Percentiles rank a stretch among this genome's conserved stretches.
Conservation (phyloP, 2,329 filamentous ascomycete species). For the Incumbomyces delicatus region DNA sequence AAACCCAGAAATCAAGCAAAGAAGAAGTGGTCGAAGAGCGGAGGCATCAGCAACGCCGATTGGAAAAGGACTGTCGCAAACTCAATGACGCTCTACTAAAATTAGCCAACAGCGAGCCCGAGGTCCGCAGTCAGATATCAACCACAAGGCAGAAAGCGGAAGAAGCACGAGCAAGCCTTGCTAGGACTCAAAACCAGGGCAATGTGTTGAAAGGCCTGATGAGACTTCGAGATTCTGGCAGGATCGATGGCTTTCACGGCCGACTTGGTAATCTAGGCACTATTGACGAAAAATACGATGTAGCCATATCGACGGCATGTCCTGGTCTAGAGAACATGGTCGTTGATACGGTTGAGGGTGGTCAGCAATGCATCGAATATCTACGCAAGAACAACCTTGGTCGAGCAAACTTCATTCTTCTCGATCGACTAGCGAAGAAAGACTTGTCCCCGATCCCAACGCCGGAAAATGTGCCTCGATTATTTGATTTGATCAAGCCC, state of each 20-base stretch:
- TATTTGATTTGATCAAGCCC: constrained; percentile 85
- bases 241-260: constrained; percentile 94
- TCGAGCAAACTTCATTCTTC: constrained; percentile 90
- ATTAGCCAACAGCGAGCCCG: constrained; percentile 66
- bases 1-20: constrained; percentile 63
- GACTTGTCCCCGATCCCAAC: constrained; percentile 75
- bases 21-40: constrained; percentile 64
- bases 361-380: constrained; percentile 96
- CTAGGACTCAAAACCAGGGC: constrained; percentile 82
- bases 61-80: constrained; percentile 66
- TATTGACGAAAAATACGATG: constrained; percentile 88
- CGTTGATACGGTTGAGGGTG: constrained; percentile 88
- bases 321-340: constrained; percentile 89
- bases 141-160: constrained; percentile 89
- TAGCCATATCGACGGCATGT: constrained; percentile 97
- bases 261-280: constrained; percentile 86
- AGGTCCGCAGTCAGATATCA: constrained; percentile 74
- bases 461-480: constrained; percentile 79
- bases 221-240: constrained; percentile 88
- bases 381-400: constrained; percentile 95
- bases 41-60: constrained; percentile 58
- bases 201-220: constrained; percentile 87
- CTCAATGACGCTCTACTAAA: constrained; percentile 63
- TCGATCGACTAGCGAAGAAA: constrained; percentile 73
- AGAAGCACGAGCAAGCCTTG: constrained; percentile 82